A percentile compares a stretch with the other conserved stretches of the same genome.
Evolutionary conservation across 805 yeast species (phyloP).

Genomic region (Saturnispora serradocipensis): DNA sequence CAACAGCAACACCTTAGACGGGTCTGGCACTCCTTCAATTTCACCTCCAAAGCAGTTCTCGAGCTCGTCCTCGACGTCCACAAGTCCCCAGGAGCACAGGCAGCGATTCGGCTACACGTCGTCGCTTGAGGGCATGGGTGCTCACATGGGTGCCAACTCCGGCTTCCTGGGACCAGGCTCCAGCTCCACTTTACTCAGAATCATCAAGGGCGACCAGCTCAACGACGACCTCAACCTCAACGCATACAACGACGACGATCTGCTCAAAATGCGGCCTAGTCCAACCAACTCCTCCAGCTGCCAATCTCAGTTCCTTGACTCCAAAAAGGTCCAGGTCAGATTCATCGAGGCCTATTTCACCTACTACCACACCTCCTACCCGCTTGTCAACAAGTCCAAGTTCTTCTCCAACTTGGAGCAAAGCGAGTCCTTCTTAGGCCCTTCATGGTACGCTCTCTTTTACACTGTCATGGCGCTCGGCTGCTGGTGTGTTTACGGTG

Average conservation of each 20-base stretch:
- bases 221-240: slow-evolving; percentile 16
- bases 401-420: slow-evolving; percentile 28
- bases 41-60: slow-evolving; percentile 6
- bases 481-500: slow-evolving; percentile 56
- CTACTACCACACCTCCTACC: slow-evolving; percentile 53
- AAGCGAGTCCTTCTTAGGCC: slow-evolving; percentile 14
- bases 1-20: background rate
- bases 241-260: background rate
- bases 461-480: slow-evolving; percentile 59
- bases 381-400: slow-evolving; percentile 47
- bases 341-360: slow-evolving; percentile 37
- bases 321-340: slow-evolving; percentile 14
- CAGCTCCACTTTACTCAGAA: slow-evolving; percentile 40
- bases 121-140: slow-evolving; percentile 56
- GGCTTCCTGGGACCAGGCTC: slow-evolving; percentile 65
- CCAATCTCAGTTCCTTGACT: background rate
- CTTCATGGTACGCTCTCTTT: slow-evolving; percentile 38
- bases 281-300: background rate
- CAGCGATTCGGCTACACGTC: background rate
- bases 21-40: slow-evolving; percentile 1
- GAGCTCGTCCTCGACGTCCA: background rate
- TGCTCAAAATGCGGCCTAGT: background rate
- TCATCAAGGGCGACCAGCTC: slow-evolving; percentile 27
- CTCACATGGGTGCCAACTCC: slow-evolving; percentile 36
- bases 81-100: background rate